A percentile compares a stretch with the other conserved stretches of the same genome.
Evolutionary conservation across 768 basidiomycete species (phyloP).

Genomic region (Chalciporus piperatus): DNA sequence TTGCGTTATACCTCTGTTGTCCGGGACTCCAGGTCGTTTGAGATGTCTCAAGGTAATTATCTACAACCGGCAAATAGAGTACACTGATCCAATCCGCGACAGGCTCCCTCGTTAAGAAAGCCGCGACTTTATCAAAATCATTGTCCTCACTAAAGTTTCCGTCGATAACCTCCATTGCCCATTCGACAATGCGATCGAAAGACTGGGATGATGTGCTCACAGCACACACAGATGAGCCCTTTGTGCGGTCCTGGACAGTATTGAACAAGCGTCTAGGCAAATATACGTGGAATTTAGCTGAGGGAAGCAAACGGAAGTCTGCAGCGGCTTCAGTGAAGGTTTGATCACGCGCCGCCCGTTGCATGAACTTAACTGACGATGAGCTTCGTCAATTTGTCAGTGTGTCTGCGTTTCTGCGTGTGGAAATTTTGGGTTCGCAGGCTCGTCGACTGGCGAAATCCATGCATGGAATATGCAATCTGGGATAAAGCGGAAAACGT

Average conservation of each 20-base stretch:
- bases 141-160: conserved; percentile 83
- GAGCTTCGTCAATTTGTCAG: conserved; percentile 33
- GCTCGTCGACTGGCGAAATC: conserved; percentile 77
- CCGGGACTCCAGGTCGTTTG: conserved; percentile 90
- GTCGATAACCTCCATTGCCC: conserved; percentile 72
- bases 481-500: conserved; percentile 79
- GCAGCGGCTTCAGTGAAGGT: conserved; percentile 72
- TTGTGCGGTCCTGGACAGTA: conserved; percentile 87
- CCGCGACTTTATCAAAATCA: conserved; percentile 72
- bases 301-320: conserved; percentile 45
- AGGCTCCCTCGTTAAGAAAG: conserved; percentile 85
- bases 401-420: conserved; percentile 89
- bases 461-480: conserved; percentile 98
- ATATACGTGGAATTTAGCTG: conserved; percentile 60
- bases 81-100: conserved; percentile 5
- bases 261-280: conserved; percentile 79
- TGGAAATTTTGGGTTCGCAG: conserved; percentile 90
- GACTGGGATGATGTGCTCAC: conserved; percentile 99
- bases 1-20: conserved; percentile 90
- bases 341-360: conserved; percentile 2
- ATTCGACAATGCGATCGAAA: conserved; percentile 76
- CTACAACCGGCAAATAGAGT: neutral
- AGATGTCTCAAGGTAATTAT: conserved; percentile 81
- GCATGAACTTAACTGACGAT: neutral
- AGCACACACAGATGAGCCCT: conserved; percentile 79